Evolutionary conservation across 208 protist species (phyloP).

Genomic region (Trypanosomatidae sp.): DNA sequence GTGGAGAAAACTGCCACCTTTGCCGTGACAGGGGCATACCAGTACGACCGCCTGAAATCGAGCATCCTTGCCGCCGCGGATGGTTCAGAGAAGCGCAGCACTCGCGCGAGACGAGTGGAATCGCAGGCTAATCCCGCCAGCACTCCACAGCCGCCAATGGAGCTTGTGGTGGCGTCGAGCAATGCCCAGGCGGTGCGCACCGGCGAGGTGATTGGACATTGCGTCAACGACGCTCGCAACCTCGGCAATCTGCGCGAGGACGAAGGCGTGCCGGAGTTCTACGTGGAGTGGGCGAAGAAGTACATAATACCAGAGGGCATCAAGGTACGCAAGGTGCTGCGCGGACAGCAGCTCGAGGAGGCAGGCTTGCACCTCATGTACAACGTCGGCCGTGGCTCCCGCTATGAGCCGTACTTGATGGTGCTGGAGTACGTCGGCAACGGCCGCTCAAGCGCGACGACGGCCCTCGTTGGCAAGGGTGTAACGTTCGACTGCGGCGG

Average conservation of each 20-base stretch:
- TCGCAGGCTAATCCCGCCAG: not conserved
- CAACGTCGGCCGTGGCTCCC: slow-evolving; percentile 80
- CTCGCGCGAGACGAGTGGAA: not conserved
- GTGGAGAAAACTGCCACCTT: slow-evolving; percentile 71
- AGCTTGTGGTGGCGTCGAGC: slow-evolving; percentile 44
- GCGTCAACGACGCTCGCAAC: slow-evolving; percentile 77
- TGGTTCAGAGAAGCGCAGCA: not conserved
- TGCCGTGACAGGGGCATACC: slow-evolving; percentile 75
- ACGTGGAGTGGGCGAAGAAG: slow-evolving; percentile 67
- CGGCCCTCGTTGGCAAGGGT: slow-evolving; percentile 87
- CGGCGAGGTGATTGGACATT: slow-evolving; percentile 67
- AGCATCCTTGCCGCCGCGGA: not conserved
- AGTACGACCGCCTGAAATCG: slow-evolving; percentile 64
- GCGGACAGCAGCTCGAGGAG: slow-evolving; percentile 45
- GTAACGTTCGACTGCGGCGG: slow-evolving; percentile 93
- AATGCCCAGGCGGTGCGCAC: slow-evolving; percentile 45
- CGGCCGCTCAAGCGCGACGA: slow-evolving; percentile 33
- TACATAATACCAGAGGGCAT: slow-evolving; percentile 46
- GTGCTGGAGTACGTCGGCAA: slow-evolving; percentile 86
- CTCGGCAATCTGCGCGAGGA: slow-evolving; percentile 86
- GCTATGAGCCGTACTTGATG: slow-evolving; percentile 69
- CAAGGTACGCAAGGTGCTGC: slow-evolving; percentile 59
- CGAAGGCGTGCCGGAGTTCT: slow-evolving; percentile 76
- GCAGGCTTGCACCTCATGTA: slow-evolving; percentile 73
- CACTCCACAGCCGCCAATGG: slow-evolving; percentile 15